Evolutionary conservation across 2,329 filamentous ascomycete species (phyloP).

Genomic region (Verticillium nubilum): DNA sequence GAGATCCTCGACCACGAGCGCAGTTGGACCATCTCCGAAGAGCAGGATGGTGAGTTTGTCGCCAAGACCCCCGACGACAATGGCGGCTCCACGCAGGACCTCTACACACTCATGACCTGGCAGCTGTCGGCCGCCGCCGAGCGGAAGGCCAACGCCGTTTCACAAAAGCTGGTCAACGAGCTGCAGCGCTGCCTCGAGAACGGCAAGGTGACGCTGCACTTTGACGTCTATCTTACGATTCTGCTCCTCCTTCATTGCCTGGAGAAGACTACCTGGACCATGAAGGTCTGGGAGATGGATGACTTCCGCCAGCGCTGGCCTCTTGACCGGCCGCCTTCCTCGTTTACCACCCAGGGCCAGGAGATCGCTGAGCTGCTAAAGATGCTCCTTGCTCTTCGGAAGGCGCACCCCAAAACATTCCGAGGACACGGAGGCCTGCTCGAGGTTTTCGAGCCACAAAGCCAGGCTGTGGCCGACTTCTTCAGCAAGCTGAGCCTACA

Average conservation of each 20-base stretch:
- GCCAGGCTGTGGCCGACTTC: conserved; percentile 41
- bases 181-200: conserved; percentile 58
- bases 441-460: conserved; percentile 36
- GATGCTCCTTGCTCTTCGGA: conserved; percentile 57
- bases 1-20: conserved; percentile 61
- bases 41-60: conserved; percentile 33
- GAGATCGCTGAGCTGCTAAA: conserved; percentile 52
- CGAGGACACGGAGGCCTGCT: conserved; percentile 43
- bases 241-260: conserved; percentile 60
- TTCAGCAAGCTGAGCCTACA: conserved; percentile 52
- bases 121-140: conserved; percentile 62
- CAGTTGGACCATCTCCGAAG: conserved; percentile 52
- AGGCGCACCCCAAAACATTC: conserved; percentile 49
- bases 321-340: conserved; percentile 48
- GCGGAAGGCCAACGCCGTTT: conserved; percentile 55
- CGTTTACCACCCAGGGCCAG: conserved; percentile 54
- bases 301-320: conserved; percentile 56
- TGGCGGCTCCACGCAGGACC: conserved; percentile 44
- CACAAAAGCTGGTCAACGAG: conserved; percentile 50
- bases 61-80: conserved; percentile 44
- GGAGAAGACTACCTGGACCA: conserved; percentile 64
- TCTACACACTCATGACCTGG: conserved; percentile 56
- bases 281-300: conserved; percentile 62
- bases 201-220: conserved; percentile 53
- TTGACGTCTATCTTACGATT: conserved; percentile 56